These are phyloP conservation scores for Candida orba DNA, from an alignment of 805 yeast genomes.

Conservation along the genomic window DNA sequence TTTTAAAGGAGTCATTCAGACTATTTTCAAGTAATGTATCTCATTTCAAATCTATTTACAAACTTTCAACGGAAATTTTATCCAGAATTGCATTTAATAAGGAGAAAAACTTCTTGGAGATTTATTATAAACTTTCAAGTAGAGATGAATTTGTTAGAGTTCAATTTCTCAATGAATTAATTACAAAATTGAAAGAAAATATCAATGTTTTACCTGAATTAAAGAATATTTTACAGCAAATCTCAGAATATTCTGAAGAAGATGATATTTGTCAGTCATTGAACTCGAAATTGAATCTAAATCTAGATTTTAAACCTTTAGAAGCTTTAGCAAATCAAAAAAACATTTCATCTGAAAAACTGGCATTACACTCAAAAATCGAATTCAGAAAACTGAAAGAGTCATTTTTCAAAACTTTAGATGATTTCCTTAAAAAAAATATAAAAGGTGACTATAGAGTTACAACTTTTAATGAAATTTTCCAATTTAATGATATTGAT, in stretches of 20 bases:
- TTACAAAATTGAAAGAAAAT: constrained; percentile 10
- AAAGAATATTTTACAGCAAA: constrained; percentile 6
- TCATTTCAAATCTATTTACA: constrained; percentile 15
- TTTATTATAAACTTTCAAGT: constrained; percentile 18
- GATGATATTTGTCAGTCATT: constrained; percentile 12
- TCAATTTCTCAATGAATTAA: constrained; percentile 20
- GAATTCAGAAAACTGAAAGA: constrained; percentile 18
- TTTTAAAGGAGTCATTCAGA: constrained; percentile 13
- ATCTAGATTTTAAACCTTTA: constrained; percentile 1
- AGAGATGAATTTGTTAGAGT: constrained; percentile 18
- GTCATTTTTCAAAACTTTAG: constrained; percentile 10
- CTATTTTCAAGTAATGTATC: constrained; percentile 13
- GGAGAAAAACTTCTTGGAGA: constrained; percentile 15
- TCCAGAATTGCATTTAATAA: constrained; percentile 9
- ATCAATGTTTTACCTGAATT: constrained; percentile 6
- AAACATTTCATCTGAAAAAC: not conserved
- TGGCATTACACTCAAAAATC: constrained; percentile 16
- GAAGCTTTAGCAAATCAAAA: not conserved
- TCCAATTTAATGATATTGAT: constrained; percentile 26
- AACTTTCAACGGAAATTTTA: constrained; percentile 14
- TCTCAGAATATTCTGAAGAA: constrained; percentile 5
- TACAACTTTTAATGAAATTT: constrained; percentile 34
- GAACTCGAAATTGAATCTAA: constrained; percentile 10
- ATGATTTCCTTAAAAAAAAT: constrained; percentile 12
- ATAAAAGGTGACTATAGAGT: constrained; percentile 13